phyloP scores from a whole-genome alignment of 2,329 filamentous ascomycete species.

The Talaromyces sp. region DNA sequence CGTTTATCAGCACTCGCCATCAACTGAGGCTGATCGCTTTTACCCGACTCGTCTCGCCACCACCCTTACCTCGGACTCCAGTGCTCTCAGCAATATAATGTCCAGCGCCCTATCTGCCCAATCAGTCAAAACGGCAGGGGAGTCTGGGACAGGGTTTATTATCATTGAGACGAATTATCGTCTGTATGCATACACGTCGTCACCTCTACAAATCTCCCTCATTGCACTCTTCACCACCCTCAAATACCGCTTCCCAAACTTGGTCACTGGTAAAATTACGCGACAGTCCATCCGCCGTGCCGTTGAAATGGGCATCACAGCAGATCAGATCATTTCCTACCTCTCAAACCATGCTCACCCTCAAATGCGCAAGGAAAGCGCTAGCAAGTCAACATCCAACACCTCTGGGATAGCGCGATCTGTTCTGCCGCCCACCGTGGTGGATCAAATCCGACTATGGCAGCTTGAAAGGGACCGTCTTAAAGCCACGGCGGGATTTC shows the following conservation, averaged over 20 bases:
- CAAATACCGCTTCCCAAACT: conserved; percentile 86
- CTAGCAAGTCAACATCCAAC: conserved; percentile 35
- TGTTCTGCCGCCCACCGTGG: conserved; percentile 86
- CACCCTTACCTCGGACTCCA: conserved; percentile 76
- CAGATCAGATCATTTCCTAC: conserved; percentile 92
- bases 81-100: conserved; percentile 67
- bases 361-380: conserved; percentile 69
- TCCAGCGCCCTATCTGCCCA: conserved; percentile 55
- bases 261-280: conserved; percentile 87
- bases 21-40: conserved; percentile 49
- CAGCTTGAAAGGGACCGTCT: conserved; percentile 96
- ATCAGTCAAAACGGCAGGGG: conserved; percentile 23
- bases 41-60: conserved; percentile 94
- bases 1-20: conserved; percentile 59
- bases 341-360: conserved; percentile 89
- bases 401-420: conserved; percentile 45
- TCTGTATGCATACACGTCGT: conserved; percentile 93
- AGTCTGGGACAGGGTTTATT: conserved; percentile 63
- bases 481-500: conserved; percentile 73
- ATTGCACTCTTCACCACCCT: conserved; percentile 85
- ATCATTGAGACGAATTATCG: conserved; percentile 98
- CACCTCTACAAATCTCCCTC: conserved; percentile 89
- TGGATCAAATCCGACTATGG: conserved; percentile 96
- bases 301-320: conserved; percentile 85
- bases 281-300: conserved; percentile 83